Conservation (phyloP, 169 alveolate genomes). For the Plasmodium coatneyi region DNA sequence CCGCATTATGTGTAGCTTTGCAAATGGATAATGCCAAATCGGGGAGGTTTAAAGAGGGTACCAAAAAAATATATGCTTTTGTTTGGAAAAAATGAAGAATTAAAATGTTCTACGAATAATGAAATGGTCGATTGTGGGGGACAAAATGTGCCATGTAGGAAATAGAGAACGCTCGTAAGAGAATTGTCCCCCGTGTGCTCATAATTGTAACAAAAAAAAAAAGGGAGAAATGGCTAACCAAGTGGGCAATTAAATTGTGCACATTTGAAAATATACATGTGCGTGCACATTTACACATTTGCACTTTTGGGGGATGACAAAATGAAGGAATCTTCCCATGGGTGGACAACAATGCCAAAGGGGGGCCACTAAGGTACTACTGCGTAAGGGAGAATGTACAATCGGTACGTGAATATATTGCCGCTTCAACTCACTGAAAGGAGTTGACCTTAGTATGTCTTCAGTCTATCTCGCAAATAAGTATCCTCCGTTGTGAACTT, state of each 20-base stretch:
- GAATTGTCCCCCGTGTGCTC: background rate
- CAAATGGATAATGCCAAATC: background rate
- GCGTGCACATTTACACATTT: background rate
- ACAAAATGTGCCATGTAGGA: background rate
- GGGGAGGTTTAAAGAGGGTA: background rate
- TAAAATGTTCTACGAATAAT: background rate
- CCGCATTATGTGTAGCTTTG: background rate
- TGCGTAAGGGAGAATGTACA: background rate
- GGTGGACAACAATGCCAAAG: background rate
- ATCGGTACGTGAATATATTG: background rate
- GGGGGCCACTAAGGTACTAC: background rate
- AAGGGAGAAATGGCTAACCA: background rate
- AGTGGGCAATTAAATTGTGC: background rate
- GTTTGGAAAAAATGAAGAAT: background rate
- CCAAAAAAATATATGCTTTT: background rate
- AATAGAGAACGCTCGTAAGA: background rate
- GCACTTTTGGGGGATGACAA: background rate
- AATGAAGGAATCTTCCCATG: background rate
- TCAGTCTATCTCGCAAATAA: background rate
- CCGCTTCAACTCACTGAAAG: background rate
- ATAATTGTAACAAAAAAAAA: background rate
- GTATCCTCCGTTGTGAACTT: conserved; percentile 40
- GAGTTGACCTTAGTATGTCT: background rate
- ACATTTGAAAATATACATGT: background rate
- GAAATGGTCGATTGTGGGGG: background rate